Percentiles rank a stretch among this genome's conserved stretches.
phyloP scores from a whole-genome alignment of 768 basidiomycete species.

The Naganishia friedmannii region DNA sequence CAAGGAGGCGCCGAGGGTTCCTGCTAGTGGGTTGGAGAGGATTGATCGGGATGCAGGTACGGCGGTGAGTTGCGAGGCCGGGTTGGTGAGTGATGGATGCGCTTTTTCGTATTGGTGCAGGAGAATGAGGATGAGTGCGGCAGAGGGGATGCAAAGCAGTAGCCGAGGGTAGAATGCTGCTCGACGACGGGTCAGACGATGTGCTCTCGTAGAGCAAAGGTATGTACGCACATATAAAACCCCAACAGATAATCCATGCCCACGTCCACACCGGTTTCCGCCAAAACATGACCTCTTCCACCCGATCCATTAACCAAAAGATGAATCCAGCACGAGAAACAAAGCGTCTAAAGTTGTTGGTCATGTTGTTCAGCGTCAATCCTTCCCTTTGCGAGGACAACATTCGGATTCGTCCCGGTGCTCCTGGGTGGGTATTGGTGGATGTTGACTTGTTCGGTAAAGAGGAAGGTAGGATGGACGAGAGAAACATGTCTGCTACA shows the following conservation, averaged over 20 bases:
- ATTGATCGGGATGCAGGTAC: slow-evolving; percentile 30
- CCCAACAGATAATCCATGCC: slow-evolving; percentile 72
- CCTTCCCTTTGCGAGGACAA: slow-evolving; percentile 54
- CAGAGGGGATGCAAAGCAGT: slow-evolving; percentile 67
- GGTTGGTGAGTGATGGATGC: slow-evolving; percentile 34
- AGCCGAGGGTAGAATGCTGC: slow-evolving; percentile 75
- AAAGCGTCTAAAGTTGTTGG: slow-evolving; percentile 77
- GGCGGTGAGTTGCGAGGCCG: slow-evolving; percentile 50
- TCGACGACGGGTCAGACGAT: neutral
- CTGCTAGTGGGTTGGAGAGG: slow-evolving; percentile 26
- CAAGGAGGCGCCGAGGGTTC: slow-evolving; percentile 18
- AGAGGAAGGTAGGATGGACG: slow-evolving; percentile 39
- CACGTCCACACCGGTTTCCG: slow-evolving; percentile 68
- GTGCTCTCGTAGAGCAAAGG: no score
- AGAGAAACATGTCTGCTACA: slow-evolving; percentile 50
- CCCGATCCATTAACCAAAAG: slow-evolving; percentile 84
- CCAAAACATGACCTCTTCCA: slow-evolving; percentile 84
- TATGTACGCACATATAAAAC: slow-evolving; percentile 67
- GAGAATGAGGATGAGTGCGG: slow-evolving; percentile 63
- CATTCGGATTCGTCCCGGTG: slow-evolving; percentile 33
- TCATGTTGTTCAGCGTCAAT: slow-evolving; percentile 71
- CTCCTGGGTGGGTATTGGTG: slow-evolving; percentile 4
- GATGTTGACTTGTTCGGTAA: slow-evolving; percentile 23
- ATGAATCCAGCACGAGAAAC: slow-evolving; percentile 70
- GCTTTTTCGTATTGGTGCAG: slow-evolving; percentile 63